Base-by-base conservation (phyloP, 805 yeast species). In the Yarrowia keelungensis region DNA sequence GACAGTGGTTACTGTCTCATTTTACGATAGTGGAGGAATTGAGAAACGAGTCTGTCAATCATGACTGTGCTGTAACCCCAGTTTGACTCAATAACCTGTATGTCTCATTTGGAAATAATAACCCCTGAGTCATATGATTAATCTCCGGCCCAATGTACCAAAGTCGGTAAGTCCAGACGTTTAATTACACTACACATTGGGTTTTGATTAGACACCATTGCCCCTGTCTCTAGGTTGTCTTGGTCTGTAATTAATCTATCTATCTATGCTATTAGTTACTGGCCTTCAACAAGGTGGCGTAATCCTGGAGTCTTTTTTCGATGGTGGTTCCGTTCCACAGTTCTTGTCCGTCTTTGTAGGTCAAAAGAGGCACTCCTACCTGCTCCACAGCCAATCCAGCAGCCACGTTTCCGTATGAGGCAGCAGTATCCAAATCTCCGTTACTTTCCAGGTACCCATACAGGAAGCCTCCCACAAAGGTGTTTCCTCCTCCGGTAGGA, bases 401-500 rank as follows among this genome's bases (percentile, higher is more conserved):
- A 0, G 89, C 92, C 3, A 93, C 79, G 69, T 86, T 89, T 0
- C 92, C 98, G 74, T 85, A 85, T 7, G 88, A 86, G 0, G 89
- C 90, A 10, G 83, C 77, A 0, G 77, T 74, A 81, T 76, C 85
- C 80, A 45, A 81, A 77, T 39, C 78, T 49, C 71, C 86, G 78
- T 64, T 64, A 8, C 65, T 41, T 11, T 53, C 58, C 0, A 84
- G 79, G 71, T 84, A 86, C 0, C 87, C 95, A 1, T 88, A 79
- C 10, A 88, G 84, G 68, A 92, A 84, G 0, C 90, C 97, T 0
- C 97, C 98, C 65, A 91, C 85, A 75, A 89, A 92, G 0, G 97
- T 84, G 75, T 93, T 96, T 0, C 98, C 98, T 16, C 97, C 97
- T 0, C 98, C 98, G 0, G 98, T 93, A 2, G 97, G 96, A 76